Conservation (phyloP, 352 stramenopile species). For the Phytophthora melonis region DNA sequence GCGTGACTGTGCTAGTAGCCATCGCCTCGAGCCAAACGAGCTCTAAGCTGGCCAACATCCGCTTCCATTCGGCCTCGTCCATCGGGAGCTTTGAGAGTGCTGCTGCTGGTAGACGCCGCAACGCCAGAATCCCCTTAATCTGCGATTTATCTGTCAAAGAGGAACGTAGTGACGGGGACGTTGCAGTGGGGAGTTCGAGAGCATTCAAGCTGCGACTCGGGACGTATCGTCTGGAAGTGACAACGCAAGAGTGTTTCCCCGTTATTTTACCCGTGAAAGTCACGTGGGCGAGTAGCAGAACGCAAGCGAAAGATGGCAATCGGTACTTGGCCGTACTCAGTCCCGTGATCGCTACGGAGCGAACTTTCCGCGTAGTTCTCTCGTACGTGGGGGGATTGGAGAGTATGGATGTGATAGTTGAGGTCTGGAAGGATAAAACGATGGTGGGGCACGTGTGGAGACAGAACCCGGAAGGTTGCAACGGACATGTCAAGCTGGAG, state of each 20-base stretch:
- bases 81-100: conserved; percentile 17
- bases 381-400: conserved; percentile 45
- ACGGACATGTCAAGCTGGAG: conserved; percentile 40
- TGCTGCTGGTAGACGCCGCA: conserved; percentile 5
- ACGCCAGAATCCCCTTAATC: conserved; percentile 11
- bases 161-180: conserved; percentile 23
- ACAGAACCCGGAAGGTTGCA: conserved; percentile 27
- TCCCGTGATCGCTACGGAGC: conserved; percentile 27
- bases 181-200: conserved; percentile 32
- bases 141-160: conserved; percentile 15
- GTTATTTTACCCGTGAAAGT: conserved; percentile 39
- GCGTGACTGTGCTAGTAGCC: conserved; percentile 41
- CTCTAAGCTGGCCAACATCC: conserved; percentile 15
- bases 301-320: conserved; percentile 33
- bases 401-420: conserved; percentile 58
- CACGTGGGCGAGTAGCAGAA: conserved; percentile 43
- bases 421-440: conserved; percentile 45
- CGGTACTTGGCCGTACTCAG: conserved; percentile 52
- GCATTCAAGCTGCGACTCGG: conserved; percentile 59
- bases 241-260: conserved; percentile 33
- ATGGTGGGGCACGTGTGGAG: conserved; percentile 30
- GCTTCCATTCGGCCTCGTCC: conserved; percentile 23
- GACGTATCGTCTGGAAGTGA: conserved; percentile 47
- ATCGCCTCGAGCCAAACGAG: conserved; percentile 1
- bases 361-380: conserved; percentile 58